Evolutionary conservation across 768 basidiomycete genomes (phyloP).

Genomic region (Hortiboletus campestris): DNA sequence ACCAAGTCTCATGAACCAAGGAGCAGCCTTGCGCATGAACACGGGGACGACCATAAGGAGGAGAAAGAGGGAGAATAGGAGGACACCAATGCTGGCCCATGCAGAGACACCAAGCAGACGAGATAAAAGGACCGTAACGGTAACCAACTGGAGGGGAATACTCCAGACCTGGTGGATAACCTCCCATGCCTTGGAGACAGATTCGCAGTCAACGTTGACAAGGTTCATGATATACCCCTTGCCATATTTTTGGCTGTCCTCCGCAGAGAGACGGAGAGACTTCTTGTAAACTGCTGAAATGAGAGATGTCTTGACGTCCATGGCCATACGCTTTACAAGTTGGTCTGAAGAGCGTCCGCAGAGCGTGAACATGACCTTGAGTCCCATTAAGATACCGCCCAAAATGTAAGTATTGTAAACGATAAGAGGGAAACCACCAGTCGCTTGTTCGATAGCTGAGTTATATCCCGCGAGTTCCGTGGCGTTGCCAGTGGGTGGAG

Average conservation of each 20-base stretch:
- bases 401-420: slow-evolving; percentile 24
- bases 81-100: slow-evolving; percentile 30
- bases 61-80: slow-evolving; percentile 22
- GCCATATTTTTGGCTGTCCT: slow-evolving; percentile 25
- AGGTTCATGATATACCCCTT: slow-evolving; percentile 31
- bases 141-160: slow-evolving; percentile 27
- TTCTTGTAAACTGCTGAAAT: slow-evolving; percentile 32
- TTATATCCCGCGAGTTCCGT: slow-evolving; percentile 22
- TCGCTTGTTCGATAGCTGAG: slow-evolving; percentile 17
- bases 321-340: slow-evolving; percentile 27
- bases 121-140: slow-evolving; percentile 21
- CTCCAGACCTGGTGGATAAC: slow-evolving; percentile 27
- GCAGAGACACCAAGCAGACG: slow-evolving; percentile 30
- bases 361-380: slow-evolving; percentile 26
- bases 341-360: slow-evolving; percentile 31
- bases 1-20: slow-evolving; percentile 28
- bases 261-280: slow-evolving; percentile 26
- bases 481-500: slow-evolving; percentile 18
- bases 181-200: slow-evolving; percentile 31
- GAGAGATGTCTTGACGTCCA: slow-evolving; percentile 30
- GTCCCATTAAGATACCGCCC: slow-evolving; percentile 22
- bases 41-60: slow-evolving; percentile 31
- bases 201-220: slow-evolving; percentile 31
- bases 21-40: slow-evolving; percentile 33
- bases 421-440: slow-evolving; percentile 31